phyloP scores from a whole-genome alignment of 169 alveolate genomes.

The Amoebophrya sp. region DNA sequence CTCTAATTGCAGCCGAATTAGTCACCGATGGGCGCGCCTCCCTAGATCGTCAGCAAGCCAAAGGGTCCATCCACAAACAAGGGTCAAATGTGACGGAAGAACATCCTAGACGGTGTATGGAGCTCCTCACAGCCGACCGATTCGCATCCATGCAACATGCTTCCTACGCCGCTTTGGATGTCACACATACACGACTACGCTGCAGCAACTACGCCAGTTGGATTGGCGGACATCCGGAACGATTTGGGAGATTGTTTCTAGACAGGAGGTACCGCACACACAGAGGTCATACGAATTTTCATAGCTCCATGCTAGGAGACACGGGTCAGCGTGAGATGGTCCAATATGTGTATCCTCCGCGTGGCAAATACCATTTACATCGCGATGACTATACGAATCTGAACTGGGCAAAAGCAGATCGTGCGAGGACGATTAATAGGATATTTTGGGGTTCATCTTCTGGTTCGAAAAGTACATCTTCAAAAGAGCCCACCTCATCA shows the following conservation, averaged over 20 bases:
- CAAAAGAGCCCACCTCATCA: not conserved
- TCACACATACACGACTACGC: not conserved
- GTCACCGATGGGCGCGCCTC: not conserved
- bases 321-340: not conserved
- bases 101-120: not conserved
- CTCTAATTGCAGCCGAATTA: too few relatives aligned
- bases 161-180: not conserved
- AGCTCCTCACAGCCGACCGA: not conserved
- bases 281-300: not conserved
- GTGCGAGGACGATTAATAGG: not conserved
- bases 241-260: not conserved
- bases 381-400: not conserved
- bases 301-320: not conserved
- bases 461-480: too few relatives aligned
- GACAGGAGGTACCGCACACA: not conserved
- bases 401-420: not conserved
- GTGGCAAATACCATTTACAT: not conserved
- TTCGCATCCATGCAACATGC: not conserved
- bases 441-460: not conserved
- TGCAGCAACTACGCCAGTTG: not conserved
- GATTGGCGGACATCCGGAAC: not conserved
- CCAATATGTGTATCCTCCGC: not conserved
- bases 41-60: not conserved
- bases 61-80: not conserved
- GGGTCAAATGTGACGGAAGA: not conserved